Base-by-base conservation (phyloP, 768 basidiomycete species). In the Tremella yokohamensis region DNA sequence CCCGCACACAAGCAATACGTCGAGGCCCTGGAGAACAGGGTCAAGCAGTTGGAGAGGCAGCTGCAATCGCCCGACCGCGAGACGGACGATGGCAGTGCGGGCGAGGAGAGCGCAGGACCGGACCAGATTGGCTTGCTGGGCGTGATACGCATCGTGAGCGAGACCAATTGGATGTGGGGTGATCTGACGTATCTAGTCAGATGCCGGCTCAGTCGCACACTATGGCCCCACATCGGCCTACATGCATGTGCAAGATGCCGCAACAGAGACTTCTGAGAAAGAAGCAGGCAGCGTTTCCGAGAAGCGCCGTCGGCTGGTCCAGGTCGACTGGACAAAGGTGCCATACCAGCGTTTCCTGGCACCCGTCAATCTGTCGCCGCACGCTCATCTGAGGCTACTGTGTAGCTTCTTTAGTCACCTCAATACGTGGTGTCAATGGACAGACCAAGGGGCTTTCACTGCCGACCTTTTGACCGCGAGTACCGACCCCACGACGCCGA, bases 1-100 rank as follows among this genome's bases (percentile, higher is more conserved):
- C 68, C 69, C 6, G 59, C 69, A 11, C 68, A 69, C 4, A 58
- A 65, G 18, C 65, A 66, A 47, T 68, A 69, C 40, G 70, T 70
- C 38, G 57, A 69, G 47, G 65, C 68, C 11, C 52, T 74, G n/a
- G 56, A 60, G 9, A 64, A 57, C 13, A 38, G 72, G 13, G 61
- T 74, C 19, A 62, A 65, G 19, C 59, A 66, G 40, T 52, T 74
- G 20, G 72, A 74, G 49, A 19, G 50, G 20, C 29, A 24, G 24
- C 24, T 57, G 24, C 25, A n/a, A 19, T 37, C 19, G 6, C 29
- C 29, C 29, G 29, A 34, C 29, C 29, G 29, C 11, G 29, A 34
- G 29, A 34, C 29, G 29, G 29, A 34, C 4, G 29, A 34, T 11
- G 29, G 29, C 29, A 34, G 29, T 11, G 29, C 29, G 11, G 29